Base-by-base conservation (phyloP, 164 flowering plant genomes). In the Akebia trifoliata region DNA sequence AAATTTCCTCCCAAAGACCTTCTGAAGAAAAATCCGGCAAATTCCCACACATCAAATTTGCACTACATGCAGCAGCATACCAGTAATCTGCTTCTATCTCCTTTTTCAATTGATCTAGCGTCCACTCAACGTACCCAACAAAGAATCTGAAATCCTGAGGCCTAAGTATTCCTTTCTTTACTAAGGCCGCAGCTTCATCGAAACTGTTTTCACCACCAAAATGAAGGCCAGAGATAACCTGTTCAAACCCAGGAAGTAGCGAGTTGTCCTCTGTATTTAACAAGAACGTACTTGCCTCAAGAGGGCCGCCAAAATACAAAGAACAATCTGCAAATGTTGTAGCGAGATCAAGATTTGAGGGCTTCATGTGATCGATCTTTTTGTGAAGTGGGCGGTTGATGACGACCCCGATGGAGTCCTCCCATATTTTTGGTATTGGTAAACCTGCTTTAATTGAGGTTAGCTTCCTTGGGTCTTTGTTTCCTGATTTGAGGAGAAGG, bases 81-180 rank as follows among this genome's bases (percentile, higher is more conserved):
- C 98, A 93, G 57, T 82, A 87, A 55, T 77, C 81, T 8, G 86
- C 76, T 40, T 83, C 92, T 39, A 90, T 87, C 68, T 93, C 98
- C 62, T 90, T 92, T 62, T 69, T 76, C 62, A 93, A 62, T 50
- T 93, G 97, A 72, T 90, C 97, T 8, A 76, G 59, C 69, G 81
- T 85, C 98, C 98, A 93, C 17, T 97, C 97, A 4, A 92, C 86
- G 72, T 90, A 93, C 29, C 98, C 98, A 25, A 82, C 74, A 64
- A 90, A 93, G 76, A 93, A 87, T 67, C 83, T 85, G 68, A 87
- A 84, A 67, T 93, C 94, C 51, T 78, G 81, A 45, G 96, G 81
- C 69, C 61, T 78, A 12, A 85, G 72, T 26, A 77, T 57, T 17
- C 94, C 96, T 59, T 79, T 85, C 73, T 79, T 84, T 54, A 90